Conservation (phyloP, 352 stramenopile species). For the Phytopythium sindhum region DNA sequence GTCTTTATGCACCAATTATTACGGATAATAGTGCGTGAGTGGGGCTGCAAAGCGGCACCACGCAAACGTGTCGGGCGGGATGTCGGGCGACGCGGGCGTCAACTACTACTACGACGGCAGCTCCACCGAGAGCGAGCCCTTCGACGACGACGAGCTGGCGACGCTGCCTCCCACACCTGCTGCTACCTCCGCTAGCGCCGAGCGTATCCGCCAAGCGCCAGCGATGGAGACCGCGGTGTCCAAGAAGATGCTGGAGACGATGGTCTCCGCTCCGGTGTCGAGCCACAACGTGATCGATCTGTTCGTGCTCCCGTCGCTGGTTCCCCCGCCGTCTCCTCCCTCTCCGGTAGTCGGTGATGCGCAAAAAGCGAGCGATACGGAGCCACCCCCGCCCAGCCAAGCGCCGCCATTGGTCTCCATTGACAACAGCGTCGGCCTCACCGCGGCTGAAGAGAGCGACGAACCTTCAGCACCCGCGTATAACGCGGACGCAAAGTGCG, state of each 20-base stretch:
- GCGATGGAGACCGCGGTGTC: background rate
- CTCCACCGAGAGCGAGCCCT: conserved; percentile 30
- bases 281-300: conserved; percentile 7
- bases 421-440: background rate
- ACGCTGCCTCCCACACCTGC: background rate
- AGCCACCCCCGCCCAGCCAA: background rate
- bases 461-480: background rate
- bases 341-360: background rate
- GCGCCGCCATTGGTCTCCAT: background rate
- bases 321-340: background rate
- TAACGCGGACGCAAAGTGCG: background rate
- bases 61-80: background rate
- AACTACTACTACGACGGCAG: conserved; percentile 14
- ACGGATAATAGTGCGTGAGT: background rate
- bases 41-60: background rate
- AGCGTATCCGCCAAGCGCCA: background rate
- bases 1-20: background rate
- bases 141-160: conserved; percentile 7
- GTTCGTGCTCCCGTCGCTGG: background rate
- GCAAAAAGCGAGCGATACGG: background rate
- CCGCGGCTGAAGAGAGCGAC: background rate
- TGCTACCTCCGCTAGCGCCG: background rate
- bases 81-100: background rate
- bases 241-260: background rate
- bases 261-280: background rate